phyloP scores from a whole-genome alignment of 257 asterid genomes.

The Linaria vulgaris region DNA sequence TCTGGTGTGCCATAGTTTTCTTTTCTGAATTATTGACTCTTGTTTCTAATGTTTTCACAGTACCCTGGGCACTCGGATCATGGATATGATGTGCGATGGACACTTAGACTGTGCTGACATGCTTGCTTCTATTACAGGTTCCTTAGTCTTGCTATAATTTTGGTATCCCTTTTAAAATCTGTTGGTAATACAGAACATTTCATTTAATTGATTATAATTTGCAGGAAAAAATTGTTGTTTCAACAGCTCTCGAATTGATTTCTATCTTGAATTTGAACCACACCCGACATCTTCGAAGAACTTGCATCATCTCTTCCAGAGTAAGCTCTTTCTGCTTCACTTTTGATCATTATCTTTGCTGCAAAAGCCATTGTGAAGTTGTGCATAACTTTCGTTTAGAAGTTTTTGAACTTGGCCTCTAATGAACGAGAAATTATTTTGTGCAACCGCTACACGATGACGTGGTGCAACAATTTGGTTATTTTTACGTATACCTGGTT shows the following conservation, averaged over 20 bases:
- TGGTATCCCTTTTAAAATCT: not conserved
- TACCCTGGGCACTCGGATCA: slow-evolving; percentile 51
- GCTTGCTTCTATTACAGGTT: slow-evolving; percentile 85
- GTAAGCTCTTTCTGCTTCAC: slow-evolving; percentile 45
- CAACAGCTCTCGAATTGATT: slow-evolving; percentile 74
- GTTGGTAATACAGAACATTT: not conserved
- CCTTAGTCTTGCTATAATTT: slow-evolving; percentile 14
- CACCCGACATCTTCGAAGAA: slow-evolving; percentile 89
- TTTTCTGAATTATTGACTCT: slow-evolving; percentile 25
- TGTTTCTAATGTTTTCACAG: slow-evolving; percentile 41
- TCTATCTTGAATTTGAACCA: slow-evolving; percentile 88
- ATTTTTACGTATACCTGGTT: too few relatives aligned
- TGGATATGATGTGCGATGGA: slow-evolving; percentile 88
- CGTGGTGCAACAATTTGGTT: too few relatives aligned
- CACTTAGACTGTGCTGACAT: slow-evolving; percentile 62
- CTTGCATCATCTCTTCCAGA: slow-evolving; percentile 87
- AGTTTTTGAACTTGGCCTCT: not conserved
- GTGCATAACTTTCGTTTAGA: not conserved
- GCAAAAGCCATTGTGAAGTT: not conserved
- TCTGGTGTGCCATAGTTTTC: slow-evolving; percentile 12
- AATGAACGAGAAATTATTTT: not conserved
- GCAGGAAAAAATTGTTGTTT: slow-evolving; percentile 95
- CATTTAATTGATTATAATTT: slow-evolving; percentile 22
- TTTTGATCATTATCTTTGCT: slow-evolving; percentile 15
- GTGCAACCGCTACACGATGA: too few relatives aligned